Conservation (phyloP, 148 eudicot species). For the Salicornia ramosissima region DNA sequence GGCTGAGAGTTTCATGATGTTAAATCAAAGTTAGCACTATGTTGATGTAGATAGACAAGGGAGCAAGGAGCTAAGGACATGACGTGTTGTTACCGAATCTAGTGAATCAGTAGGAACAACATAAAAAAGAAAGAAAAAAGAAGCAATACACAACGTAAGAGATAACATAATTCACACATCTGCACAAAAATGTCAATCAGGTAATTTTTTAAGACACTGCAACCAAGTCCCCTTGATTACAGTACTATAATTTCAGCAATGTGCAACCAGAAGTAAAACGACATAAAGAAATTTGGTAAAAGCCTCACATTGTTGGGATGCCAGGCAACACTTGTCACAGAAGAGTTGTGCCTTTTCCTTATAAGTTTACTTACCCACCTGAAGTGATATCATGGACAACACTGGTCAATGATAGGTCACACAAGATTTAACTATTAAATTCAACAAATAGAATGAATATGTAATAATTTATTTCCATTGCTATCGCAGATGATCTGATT, state of each 20-base stretch:
- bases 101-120: neutral
- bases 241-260: neutral
- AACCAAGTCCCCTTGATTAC: neutral
- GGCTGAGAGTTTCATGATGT: neutral
- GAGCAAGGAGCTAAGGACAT: neutral
- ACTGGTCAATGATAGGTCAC: neutral
- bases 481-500: neutral
- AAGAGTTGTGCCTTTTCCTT: conserved; percentile 88
- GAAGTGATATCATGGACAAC: conserved; percentile 22
- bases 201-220: neutral
- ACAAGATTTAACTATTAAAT: neutral
- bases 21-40: neutral
- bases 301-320: conserved; percentile 89
- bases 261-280: neutral
- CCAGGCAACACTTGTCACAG: conserved; percentile 98
- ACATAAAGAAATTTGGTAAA: conserved; percentile 6
- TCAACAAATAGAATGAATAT: neutral
- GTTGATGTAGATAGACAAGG: neutral
- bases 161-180: conserved; percentile 1
- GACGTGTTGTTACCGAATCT: neutral
- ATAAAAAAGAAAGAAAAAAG: neutral
- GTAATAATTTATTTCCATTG: neutral
- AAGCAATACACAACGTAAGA: neutral
- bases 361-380: conserved; percentile 99
- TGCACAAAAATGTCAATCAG: neutral